Percentiles rank a stretch among this genome's conserved stretches.
Conservation (phyloP, 1,284 basidiomycete species). For the Moesziomyces sp. region DNA sequence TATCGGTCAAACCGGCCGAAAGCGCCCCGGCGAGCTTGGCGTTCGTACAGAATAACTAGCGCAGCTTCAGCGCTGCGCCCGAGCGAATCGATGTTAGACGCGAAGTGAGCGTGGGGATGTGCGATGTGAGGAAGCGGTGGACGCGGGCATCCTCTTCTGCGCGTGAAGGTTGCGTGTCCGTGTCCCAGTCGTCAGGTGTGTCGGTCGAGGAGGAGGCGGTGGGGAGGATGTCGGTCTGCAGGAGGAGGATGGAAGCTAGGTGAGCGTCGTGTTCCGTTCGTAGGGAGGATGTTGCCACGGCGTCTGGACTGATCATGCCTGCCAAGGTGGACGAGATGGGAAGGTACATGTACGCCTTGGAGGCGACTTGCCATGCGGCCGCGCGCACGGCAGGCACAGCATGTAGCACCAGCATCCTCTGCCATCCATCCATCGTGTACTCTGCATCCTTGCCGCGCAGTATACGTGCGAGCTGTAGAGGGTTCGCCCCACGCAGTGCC, state of each 20-base stretch:
- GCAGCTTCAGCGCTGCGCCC: slow-evolving; percentile 21
- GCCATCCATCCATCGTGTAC: slow-evolving; percentile 27
- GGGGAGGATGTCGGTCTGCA: not conserved
- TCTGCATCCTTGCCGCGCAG: not conserved
- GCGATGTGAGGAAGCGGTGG: slow-evolving; percentile 11
- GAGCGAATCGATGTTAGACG: slow-evolving; percentile 13
- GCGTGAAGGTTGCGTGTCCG: too few relatives aligned
- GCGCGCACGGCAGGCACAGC: slow-evolving; percentile 11
- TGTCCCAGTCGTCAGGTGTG: not conserved
- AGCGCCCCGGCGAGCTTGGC: slow-evolving; percentile 22
- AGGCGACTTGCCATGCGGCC: slow-evolving; percentile 25
- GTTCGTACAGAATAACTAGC: slow-evolving; percentile 18
- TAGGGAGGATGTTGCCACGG: too few relatives aligned
- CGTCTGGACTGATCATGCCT: not conserved
- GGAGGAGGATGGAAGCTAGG: not conserved
- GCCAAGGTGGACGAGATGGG: slow-evolving; percentile 9
- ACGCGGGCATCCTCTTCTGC: slow-evolving; percentile 7
- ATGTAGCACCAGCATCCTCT: slow-evolving; percentile 25
- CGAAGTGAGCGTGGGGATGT: slow-evolving; percentile 2
- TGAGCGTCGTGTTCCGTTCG: not conserved
- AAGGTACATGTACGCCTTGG: slow-evolving; percentile 35
- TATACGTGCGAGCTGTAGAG: slow-evolving; percentile 9
- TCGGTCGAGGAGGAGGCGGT: not conserved
- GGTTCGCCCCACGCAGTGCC: slow-evolving; percentile 13
- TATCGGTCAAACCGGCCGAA: slow-evolving; percentile 59